Evolutionary conservation across 192 early-diverging fungal species (phyloP), one percentile per base, ranked within the genome.

Genomic region (Mortierella antarctica): DNA sequence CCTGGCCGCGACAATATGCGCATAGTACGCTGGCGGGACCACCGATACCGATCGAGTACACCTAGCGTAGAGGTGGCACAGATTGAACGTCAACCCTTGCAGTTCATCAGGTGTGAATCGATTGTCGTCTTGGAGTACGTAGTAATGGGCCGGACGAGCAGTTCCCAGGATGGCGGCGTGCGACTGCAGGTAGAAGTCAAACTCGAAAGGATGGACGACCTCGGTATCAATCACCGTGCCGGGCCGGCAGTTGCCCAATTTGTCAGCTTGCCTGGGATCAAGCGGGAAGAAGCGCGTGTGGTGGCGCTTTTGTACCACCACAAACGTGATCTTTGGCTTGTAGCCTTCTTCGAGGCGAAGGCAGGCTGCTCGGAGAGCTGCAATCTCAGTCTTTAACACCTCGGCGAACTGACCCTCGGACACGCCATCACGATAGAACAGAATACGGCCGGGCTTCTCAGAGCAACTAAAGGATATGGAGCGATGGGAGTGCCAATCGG

Each of bases 111-210:
- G 69, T 3, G 88, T 88, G 41, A 96, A 95, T 2, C 84, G 73
- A 77, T 95, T 94, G 18, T 98, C 96, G 68, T 99, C 95, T 57
- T 91, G 87, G 17, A 99, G 83, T 12, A 97, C 96, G 56, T 93
- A 91, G 88, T 99, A 99, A 75, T 96, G 95, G 0, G 94, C 94
- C 0, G 97, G 96, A n/a, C 96, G 91, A 8, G 94, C 95, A 0
- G 96, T 97, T 47, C 97, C 97, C 71, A 98, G 96, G 39, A 97
- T 86, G 21, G 96, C 96, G 3, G 93, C 90, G 69, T 99, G 97
- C 2, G 95, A 92, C 73, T 93, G 95, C 11, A 99, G 81, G 63
- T 93, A 94, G 70, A 98, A 98, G 65, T 98, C 95, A 67, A 92
- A 93, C 50, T 95, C 90, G 31, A 84, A 85, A 1, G 96, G 96